These are phyloP conservation scores for Kluyveromyces lactis DNA, from an alignment of 805 yeast species.

Conservation along the genomic window DNA sequence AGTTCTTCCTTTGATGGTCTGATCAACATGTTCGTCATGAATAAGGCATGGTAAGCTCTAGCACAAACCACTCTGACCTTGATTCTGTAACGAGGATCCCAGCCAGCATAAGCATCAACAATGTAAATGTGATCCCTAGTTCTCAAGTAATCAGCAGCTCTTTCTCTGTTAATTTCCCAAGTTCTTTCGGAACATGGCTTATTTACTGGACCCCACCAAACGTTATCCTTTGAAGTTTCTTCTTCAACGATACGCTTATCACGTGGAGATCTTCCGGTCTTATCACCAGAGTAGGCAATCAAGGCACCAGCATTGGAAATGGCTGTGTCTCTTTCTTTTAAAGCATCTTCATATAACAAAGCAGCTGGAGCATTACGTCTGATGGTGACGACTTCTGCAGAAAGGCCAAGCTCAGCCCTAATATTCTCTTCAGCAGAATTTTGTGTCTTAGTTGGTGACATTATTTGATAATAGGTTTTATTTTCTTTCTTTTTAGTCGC, in stretches of 20 bases:
- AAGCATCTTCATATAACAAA: constrained; percentile 87
- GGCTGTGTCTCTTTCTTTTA: constrained; percentile 82
- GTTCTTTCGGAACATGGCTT: constrained; percentile 89
- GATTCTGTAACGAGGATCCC: constrained; percentile 97
- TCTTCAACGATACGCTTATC: constrained; percentile 98
- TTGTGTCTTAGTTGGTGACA: constrained; percentile 10
- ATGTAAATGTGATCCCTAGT: constrained; percentile 91
- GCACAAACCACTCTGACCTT: constrained; percentile 96
- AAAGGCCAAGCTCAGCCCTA: constrained; percentile 37
- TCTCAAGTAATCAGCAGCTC: constrained; percentile 94
- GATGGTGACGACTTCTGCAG: constrained; percentile 49
- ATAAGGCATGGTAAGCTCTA: constrained; percentile 95
- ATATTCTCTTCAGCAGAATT: constrained; percentile 22
- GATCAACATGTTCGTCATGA: constrained; percentile 97
- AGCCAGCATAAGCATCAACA: constrained; percentile 95
- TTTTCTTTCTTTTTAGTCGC: too few relatives aligned
- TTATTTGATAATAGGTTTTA: constrained; percentile 1
- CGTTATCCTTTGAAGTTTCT: constrained; percentile 67
- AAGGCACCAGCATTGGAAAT: constrained; percentile 90
- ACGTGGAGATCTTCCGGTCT: constrained; percentile 97
- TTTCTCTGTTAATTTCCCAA: constrained; percentile 90
- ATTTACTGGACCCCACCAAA: constrained; percentile 99
- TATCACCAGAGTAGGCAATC: constrained; percentile 89
- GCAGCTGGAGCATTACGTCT: constrained; percentile 94
- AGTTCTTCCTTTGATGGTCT: constrained; percentile 90